Evolutionary conservation across 2,329 filamentous ascomycete species (phyloP), one percentile per base, ranked within the genome.

Genomic region (Arthrobotrys megalospora): DNA sequence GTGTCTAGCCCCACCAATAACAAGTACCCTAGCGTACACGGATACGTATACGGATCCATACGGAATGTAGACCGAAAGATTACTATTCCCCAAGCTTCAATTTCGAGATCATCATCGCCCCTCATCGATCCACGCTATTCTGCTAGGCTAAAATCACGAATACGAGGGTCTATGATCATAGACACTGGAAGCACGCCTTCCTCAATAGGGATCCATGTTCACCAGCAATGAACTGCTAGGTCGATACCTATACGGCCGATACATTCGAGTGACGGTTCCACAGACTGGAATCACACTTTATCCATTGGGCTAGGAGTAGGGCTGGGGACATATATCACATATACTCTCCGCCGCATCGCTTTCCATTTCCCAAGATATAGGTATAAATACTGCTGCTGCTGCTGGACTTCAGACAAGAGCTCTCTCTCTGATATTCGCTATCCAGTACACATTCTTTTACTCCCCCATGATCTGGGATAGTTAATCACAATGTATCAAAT

Each of bases 141-240:
- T n/a, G 11, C 32, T 21, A 72, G 68, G 68, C 55, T 72, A 72
- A 71, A 72, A 12, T 65, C 11, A 10, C 11, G 8, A 28, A 72
- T 72, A 72, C 68, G 68, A 72, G 58, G 24, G 38, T 2, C 2
- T 24, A 47, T 6, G 34, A 28, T 41, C 32, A 2, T 48, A 7
- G 16, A n/a, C 8, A 43, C 14, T 7, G 12, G 3, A 52, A 28
- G 1, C n/a, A 55, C 14, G 14, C 28, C 14, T 16, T n/a, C 11
- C 24, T 21, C 16, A 32, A n/a, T 53, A 53, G 14, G 14, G 21
- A 2, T 14, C 36, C n/a, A 14, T 16, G 8, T 50, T 12, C 19
- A 24, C 21, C 10, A 5, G 16, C 19, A 11, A 12, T 6, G 45
- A 24, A 24, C 19, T 4, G 19, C 2, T 38, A 38, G 36, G 36